Base-by-base conservation (phyloP, 345 rosid species). In the Sonneratia alba region DNA sequence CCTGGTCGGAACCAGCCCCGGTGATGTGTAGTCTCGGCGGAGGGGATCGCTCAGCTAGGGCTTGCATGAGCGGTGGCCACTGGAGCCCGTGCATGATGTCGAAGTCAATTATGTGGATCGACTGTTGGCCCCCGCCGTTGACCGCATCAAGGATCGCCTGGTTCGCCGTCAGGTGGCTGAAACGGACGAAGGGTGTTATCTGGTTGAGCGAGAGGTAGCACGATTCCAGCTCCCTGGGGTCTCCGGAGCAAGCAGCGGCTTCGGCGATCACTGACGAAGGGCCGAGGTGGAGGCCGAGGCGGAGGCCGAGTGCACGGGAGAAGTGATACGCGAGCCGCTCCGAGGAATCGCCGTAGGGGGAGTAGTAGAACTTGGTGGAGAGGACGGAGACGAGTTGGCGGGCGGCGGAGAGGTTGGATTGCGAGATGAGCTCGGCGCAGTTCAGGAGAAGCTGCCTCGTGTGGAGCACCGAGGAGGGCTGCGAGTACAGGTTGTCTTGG, bases 21-120 rank as follows among this genome's bases (percentile, higher is more conserved):
- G 97, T 94, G 79, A 94, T 90, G 34, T 95, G 87, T 22, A 94
- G 88, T 80, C 77, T 83, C 13, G 89, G 89, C 22, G 92, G 87
- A 71, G 74, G 76, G 78, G 75, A 61, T 78, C 24, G 80, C 75
- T 91, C 97, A 7, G 88, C 92, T 70, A 94, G 79, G 68, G 97
- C 97, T 68, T 94, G 98, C 98, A 94, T 90, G 61, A 94, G 73
- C 6, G 98, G 97, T 13, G 98, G 98, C 98, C 98, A 94, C 70
- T 94, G 98, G 49, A 94, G 88, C 24, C 98, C 98, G 77, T 94
- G 97, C 86, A 93, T 91, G 76, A 91, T 91, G 76, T 94, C 96
- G 66, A 94, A 88, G 74, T 94, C 98, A 1, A 94, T 78, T 73
- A 94, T 90, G 81, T 94, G 98, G 61, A 89, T 77, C 13, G 84